These are phyloP conservation scores for Agaricus bisporus DNA, from an alignment of 768 basidiomycete species.

Conservation along the genomic window DNA sequence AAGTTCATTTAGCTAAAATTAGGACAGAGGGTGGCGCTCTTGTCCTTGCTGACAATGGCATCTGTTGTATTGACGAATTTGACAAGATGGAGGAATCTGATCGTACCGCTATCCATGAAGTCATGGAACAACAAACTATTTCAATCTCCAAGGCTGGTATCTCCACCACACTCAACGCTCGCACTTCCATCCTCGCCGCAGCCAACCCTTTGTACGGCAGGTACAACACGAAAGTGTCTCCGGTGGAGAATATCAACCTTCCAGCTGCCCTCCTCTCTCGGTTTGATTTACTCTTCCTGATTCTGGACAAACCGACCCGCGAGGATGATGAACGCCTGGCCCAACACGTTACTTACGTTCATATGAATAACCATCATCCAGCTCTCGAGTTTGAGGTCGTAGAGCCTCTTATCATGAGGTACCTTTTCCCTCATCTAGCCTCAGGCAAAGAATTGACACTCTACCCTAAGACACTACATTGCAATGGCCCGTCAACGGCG, in stretches of 20 bases:
- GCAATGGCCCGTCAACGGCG: conserved; percentile 84
- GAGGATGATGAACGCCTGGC: conserved; percentile 96
- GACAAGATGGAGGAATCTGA: conserved; percentile 99
- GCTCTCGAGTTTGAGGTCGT: conserved; percentile 79
- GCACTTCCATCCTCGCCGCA: conserved; percentile 95
- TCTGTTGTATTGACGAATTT: conserved; percentile 99
- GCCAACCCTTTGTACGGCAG: conserved; percentile 98
- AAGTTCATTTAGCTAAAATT: not conserved
- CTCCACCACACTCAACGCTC: conserved; percentile 95
- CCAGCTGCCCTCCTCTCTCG: conserved; percentile 94
- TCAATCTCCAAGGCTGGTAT: conserved; percentile 99
- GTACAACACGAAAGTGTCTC: conserved; percentile 96
- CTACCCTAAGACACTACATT: conserved; percentile 76
- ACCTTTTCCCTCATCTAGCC: conserved; percentile 12
- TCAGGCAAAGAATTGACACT: conserved; percentile 6
- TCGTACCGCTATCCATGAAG: conserved; percentile 97
- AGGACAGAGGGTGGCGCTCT: conserved; percentile 94
- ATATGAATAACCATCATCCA: conserved; percentile 93
- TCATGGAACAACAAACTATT: conserved; percentile 99
- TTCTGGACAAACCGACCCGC: conserved; percentile 90
- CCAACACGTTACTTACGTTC: conserved; percentile 95
- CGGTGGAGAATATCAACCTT: conserved; percentile 98
- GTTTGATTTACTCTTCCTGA: conserved; percentile 95
- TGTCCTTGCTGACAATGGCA: conserved; percentile 97
- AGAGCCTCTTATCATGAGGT: conserved; percentile 88